Evolutionary conservation across 768 basidiomycete genomes (phyloP).

Genomic region (Trametes sanguinea): DNA sequence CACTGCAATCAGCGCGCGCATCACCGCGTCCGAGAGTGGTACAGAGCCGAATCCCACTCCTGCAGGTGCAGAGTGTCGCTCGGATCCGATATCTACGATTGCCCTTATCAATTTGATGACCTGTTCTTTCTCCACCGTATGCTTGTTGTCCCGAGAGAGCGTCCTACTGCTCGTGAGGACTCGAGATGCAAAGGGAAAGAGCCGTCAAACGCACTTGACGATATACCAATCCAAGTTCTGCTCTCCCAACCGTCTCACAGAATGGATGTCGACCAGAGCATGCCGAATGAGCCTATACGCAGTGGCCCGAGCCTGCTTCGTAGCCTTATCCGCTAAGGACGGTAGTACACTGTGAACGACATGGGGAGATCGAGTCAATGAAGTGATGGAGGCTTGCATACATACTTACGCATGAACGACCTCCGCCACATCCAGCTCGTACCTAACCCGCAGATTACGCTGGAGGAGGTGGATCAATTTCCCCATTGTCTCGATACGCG

Average conservation of each 20-base stretch:
- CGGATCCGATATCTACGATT: conserved; percentile 75
- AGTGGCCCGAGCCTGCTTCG: conserved; percentile 73
- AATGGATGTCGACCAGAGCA: conserved; percentile 69
- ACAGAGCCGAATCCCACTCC: conserved; percentile 46
- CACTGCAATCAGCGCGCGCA: conserved; percentile 89
- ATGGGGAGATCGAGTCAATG: neutral
- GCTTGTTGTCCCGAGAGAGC: conserved; percentile 81
- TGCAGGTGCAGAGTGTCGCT: conserved; percentile 48
- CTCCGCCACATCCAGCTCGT: conserved; percentile 69
- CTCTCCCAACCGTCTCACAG: conserved; percentile 62
- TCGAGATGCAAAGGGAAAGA: conserved; percentile 4
- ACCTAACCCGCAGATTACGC: conserved; percentile 72
- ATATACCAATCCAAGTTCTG: conserved; percentile 87
- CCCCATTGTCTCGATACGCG: conserved; percentile 63
- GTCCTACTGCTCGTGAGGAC: conserved; percentile 50
- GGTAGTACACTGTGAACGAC: conserved; percentile 66
- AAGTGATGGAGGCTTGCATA: neutral
- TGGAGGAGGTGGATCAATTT: conserved; percentile 66
- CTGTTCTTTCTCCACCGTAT: conserved; percentile 87
- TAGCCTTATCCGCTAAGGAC: conserved; percentile 71
- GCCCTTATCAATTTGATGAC: conserved; percentile 86
- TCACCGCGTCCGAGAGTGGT: conserved; percentile 71
- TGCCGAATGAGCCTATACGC: conserved; percentile 86
- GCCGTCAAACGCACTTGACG: conserved; percentile 59
- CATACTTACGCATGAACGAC: conserved; percentile 71